Evolutionary conservation across 805 yeast genomes (phyloP).

Genomic region (Ogataea paraovalis): DNA sequence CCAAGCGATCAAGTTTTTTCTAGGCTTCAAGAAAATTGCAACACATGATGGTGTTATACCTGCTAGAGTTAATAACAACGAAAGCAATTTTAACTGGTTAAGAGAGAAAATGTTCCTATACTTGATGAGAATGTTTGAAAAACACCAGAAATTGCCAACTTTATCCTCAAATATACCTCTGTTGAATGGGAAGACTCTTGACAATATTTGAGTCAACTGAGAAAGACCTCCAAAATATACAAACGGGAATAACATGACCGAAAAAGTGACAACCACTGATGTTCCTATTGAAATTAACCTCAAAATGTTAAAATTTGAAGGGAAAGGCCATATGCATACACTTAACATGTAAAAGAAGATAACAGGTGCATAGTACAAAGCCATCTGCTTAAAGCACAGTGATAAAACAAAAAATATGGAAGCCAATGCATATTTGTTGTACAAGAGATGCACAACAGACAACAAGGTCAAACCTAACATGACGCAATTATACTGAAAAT

Average conservation of each 20-base stretch:
- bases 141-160: constrained; percentile 97
- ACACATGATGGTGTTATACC: constrained; percentile 55
- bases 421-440: constrained; percentile 61
- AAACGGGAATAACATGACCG: constrained; percentile 56
- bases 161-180: constrained; percentile 96
- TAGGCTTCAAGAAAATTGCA: constrained; percentile 47
- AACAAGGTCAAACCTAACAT: constrained; percentile 84
- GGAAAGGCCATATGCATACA: constrained; percentile 32
- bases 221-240: constrained; percentile 40
- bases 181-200: constrained; percentile 83
- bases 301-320: constrained; percentile 42
- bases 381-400: constrained; percentile 90
- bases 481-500: constrained; percentile 90
- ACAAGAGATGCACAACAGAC: constrained; percentile 61
- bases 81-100: constrained; percentile 53
- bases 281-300: constrained; percentile 59
- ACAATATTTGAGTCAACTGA: constrained; percentile 53
- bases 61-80: constrained; percentile 49
- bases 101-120: constrained; percentile 53
- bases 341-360: constrained; percentile 79
- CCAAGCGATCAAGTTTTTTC: constrained; percentile 54
- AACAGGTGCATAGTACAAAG: constrained; percentile 86
- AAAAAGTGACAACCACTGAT: constrained; percentile 56
- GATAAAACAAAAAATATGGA: constrained; percentile 75
- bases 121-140: constrained; percentile 76